Percentiles rank a stretch among this genome's conserved stretches.
Evolutionary conservation across 352 stramenopile genomes (phyloP).

Genomic region (Phytophthora nicotianae): DNA sequence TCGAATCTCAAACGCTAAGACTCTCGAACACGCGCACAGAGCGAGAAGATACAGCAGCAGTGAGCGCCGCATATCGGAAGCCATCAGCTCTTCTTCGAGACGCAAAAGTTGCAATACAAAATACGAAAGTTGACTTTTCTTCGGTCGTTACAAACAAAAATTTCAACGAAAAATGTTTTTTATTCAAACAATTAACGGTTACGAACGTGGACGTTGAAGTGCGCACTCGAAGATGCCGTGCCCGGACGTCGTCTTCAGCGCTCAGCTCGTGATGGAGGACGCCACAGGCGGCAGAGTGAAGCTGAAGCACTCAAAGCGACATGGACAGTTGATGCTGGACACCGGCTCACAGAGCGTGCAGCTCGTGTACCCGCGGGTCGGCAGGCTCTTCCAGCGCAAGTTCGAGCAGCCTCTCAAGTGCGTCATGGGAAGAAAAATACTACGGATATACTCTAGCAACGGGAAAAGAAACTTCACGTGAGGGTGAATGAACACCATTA

Average conservation of each 20-base stretch:
- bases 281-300: constrained; percentile 1
- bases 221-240: constrained; percentile 14
- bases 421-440: constrained; percentile 41
- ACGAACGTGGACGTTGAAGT: constrained; percentile 23
- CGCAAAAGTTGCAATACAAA: constrained; percentile 17
- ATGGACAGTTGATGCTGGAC: constrained; percentile 48
- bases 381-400: constrained; percentile 44
- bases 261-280: constrained; percentile 41
- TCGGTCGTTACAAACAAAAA: constrained; percentile 2
- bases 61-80: constrained; percentile 1
- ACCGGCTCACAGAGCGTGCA: constrained; percentile 38
- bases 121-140: constrained; percentile 16
- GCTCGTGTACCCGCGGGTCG: constrained; percentile 51
- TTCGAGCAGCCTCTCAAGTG: constrained; percentile 64
- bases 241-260: constrained; percentile 20
- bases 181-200: not conserved
- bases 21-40: constrained; percentile 6
- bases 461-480: constrained; percentile 53
- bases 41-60: constrained; percentile 24
- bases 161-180: constrained; percentile 7
- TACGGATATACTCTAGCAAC: constrained; percentile 56
- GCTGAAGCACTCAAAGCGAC: constrained; percentile 42
- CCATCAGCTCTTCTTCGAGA: constrained; percentile 10
- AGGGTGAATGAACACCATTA: not conserved
- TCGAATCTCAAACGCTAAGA: constrained; percentile 16